Evolutionary conservation across 495 filamentous ascomycete species (phyloP), one percentile per base, ranked within the genome.

Genomic region (Penicillium bovifimosum): DNA sequence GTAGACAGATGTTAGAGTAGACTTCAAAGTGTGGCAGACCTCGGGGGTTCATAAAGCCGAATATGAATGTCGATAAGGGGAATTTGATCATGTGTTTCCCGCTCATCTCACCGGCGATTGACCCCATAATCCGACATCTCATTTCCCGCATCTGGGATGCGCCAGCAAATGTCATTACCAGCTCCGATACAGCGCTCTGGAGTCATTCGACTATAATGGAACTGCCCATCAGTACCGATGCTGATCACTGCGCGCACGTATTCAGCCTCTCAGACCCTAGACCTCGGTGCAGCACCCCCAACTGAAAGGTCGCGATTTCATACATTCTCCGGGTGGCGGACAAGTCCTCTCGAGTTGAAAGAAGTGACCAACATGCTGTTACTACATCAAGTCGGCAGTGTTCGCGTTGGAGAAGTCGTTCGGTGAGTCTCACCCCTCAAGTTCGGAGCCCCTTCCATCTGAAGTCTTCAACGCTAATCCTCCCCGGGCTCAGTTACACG

Each of bases 321-420:
- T 44, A 61, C 73, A 24, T 59, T 72, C 38, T 46, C 63, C n/a
- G 76, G 76, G 50, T 79, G 76, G 76, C 61, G 55, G 20, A 52
- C 66, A 29, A 54, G 55, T 38, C 53, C 52, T 14, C 41, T 56
- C 16, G 55, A 64, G 51, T 38, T 53, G 18, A 28, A 35, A 17
- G 55, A 54, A 34, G 53, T 58, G 20, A 49, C 63, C 52, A 67
- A 75, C 41, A 98, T 97, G 93, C 78, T 96, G 27, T 81, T 98
- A 67, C 72, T 95, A 45, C 85, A 96, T 69, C 92, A 96, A 68
- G 74, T 82, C 35, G 92, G 92, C 56, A 88, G 80, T 69, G 86
- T 96, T 57, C 93, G 90, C 59, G 86, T 97, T 52, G 95, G 93
- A 50, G 90, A 97, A 68, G 84, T 97, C 31, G 81, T 95, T 42